Evolutionary conservation across 1,139 yeast genomes (phyloP).

Genomic region (Debaryomyces sp.): DNA sequence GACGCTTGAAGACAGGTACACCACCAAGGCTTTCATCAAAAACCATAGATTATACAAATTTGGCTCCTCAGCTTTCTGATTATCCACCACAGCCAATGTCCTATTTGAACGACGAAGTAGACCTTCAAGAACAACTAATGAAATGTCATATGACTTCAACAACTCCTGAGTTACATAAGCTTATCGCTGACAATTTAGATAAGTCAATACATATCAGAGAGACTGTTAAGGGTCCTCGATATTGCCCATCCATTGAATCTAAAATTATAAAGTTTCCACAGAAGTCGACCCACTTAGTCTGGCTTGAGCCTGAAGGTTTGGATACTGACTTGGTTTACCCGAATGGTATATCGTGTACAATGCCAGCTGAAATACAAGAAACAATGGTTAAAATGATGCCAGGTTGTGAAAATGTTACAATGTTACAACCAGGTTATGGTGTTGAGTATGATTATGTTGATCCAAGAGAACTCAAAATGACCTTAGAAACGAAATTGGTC

Average conservation of each 20-base stretch:
- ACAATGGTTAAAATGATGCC: conserved; percentile 75
- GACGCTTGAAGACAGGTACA: conserved; percentile 94
- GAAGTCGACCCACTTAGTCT: conserved; percentile 74
- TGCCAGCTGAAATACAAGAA: conserved; percentile 92
- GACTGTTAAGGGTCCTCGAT: conserved; percentile 94
- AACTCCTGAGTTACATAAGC: conserved; percentile 70
- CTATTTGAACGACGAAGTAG: conserved; percentile 69
- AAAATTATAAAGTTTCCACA: conserved; percentile 82
- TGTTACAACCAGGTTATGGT: conserved; percentile 96
- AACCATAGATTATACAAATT: conserved; percentile 65
- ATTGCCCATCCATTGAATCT: conserved; percentile 95
- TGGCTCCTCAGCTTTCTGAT: conserved; percentile 78
- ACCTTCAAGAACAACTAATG: conserved; percentile 58
- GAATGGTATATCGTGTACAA: conserved; percentile 92
- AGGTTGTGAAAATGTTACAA: conserved; percentile 84
- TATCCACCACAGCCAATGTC: conserved; percentile 88
- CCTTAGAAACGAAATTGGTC: conserved; percentile 81
- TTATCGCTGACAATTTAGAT: conserved; percentile 70
- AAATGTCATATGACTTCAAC: conserved; percentile 81
- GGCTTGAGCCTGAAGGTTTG: conserved; percentile 97
- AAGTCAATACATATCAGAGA: conserved; percentile 89
- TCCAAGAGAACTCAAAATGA: conserved; percentile 79
- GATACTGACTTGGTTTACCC: conserved; percentile 88
- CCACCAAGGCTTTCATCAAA: conserved; percentile 83
- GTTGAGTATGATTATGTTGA: conserved; percentile 97